Base-by-base conservation (phyloP, 331 rosid genomes). In the Acacia pycnantha region DNA sequence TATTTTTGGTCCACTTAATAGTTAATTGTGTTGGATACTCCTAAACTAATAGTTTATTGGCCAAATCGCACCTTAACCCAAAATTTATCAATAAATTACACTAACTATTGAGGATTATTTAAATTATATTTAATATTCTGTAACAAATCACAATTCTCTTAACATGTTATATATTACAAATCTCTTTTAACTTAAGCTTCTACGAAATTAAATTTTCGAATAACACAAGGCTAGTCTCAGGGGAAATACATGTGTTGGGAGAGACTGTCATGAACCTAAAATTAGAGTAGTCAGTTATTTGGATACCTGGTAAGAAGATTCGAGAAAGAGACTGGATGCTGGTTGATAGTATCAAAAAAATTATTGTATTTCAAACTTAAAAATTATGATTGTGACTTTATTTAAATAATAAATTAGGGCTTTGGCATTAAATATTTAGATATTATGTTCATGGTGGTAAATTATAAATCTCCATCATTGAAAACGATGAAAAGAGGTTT, bases 221-320 rank as follows among this genome's bases (percentile, higher is more conserved):
- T 29, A 27, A 64, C 10, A 15, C 0, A 2, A 6, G n/a, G 15
- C 11, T 29, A 8, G 0, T 9, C 0, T 6, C 0, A 37, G 9
- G 6, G 41, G 0, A 37, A 37, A 6, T 0, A 37, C 8, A 0
- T 37, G 41, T 37, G 2, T 37, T 37, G 41, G 9, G 41, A 6
- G 9, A 37, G 2, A 1, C 41, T 6, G 1, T 1, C 1, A 37
- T 37, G 0, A 37, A 37, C 0, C 1, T 6, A 37, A 37, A 37
- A 37, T 9, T 37, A 37, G 41, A 37, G 2, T 6, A 37, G 1
- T 37, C 2, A 1, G 2, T 6, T 6, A 37, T 37, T 37, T 0
- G 41, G 9, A 37, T 37, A 37, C 8, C 41, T 6, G 0, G 1
- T 37, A 37, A 37, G 6, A 37, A 0, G 41, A 37, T 37, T 37